These are phyloP conservation scores for Podaxis rugospora DNA, from an alignment of 768 basidiomycete genomes.

Conservation along the genomic window DNA sequence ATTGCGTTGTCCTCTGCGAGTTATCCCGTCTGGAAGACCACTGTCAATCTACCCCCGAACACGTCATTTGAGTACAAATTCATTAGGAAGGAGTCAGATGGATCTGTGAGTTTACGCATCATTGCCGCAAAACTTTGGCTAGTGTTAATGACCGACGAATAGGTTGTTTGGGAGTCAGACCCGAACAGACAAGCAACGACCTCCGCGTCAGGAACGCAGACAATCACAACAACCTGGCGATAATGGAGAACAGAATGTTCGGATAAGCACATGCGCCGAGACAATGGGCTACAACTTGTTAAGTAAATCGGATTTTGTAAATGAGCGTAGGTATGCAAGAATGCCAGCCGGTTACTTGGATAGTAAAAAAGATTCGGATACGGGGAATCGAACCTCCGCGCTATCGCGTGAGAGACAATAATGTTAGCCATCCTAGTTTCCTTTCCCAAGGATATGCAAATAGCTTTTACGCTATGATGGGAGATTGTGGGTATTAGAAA, in stretches of 20 bases:
- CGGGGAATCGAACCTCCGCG: conserved; percentile 19
- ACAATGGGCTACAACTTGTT: neutral
- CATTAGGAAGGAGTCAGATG: conserved; percentile 49
- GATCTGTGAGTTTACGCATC: conserved; percentile 32
- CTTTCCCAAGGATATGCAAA: too few relatives aligned
- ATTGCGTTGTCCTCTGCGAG: conserved; percentile 45
- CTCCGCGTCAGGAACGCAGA: conserved; percentile 34
- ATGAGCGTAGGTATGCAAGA: too few relatives aligned
- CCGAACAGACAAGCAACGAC: conserved; percentile 49
- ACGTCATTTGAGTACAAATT: conserved; percentile 58
- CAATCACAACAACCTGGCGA: conserved; percentile 40
- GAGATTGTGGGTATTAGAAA: too few relatives aligned
- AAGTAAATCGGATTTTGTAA: neutral
- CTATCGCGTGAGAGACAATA: conserved; percentile 17
- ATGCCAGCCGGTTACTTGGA: neutral
- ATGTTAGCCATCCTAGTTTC: conserved; percentile 12
- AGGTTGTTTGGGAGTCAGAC: conserved; percentile 61
- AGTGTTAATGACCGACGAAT: conserved; percentile 6
- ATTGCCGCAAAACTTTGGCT: neutral
- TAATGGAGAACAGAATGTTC: neutral
- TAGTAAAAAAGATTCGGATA: conserved; percentile 12
- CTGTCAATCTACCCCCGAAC: conserved; percentile 43
- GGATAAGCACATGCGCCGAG: neutral
- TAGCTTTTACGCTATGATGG: too few relatives aligned
- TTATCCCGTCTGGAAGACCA: conserved; percentile 53